These are phyloP conservation scores for Silene uniflora DNA, from an alignment of 148 eudicot species.

Conservation along the genomic window DNA sequence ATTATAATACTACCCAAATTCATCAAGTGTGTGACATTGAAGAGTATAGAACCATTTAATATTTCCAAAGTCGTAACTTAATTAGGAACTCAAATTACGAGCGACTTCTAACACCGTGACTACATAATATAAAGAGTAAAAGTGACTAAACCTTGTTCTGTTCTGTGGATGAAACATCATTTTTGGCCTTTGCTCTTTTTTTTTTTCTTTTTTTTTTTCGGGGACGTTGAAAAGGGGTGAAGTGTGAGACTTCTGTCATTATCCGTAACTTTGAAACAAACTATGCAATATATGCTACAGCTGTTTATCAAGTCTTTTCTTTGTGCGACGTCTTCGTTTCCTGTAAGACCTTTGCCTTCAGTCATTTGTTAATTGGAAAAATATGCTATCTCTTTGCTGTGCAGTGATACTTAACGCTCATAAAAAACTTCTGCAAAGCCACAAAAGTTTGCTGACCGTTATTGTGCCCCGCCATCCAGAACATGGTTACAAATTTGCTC, in stretches of 20 bases:
- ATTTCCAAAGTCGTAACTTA: too few species aligned
- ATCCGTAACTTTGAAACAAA: neutral
- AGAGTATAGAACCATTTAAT: too few species aligned
- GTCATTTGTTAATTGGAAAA: conserved; percentile 16
- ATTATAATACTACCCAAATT: too few species aligned
- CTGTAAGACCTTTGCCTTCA: neutral
- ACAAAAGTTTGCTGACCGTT: conserved; percentile 58
- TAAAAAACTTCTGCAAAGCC: conserved; percentile 41
- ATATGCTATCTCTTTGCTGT: conserved; percentile 19
- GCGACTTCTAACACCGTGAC: too few species aligned
- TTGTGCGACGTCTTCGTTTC: neutral
- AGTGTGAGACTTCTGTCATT: neutral
- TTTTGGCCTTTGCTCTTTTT: too few species aligned
- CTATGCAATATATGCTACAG: neutral
- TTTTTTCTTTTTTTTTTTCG: too few species aligned
- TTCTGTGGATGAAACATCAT: too few species aligned
- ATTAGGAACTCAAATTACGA: too few species aligned
- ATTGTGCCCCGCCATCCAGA: conserved; percentile 79
- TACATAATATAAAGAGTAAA: too few species aligned
- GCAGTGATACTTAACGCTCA: conserved; percentile 75
- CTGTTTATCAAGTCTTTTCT: neutral
- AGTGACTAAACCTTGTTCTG: too few species aligned
- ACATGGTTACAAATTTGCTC: conserved; percentile 54
- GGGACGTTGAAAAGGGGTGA: too few species aligned
- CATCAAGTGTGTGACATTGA: too few species aligned